Evolutionary conservation across 306 rosid genomes (phyloP), one percentile per base, ranked within the genome.

Genomic region (Astragalus glycyphyllos): DNA sequence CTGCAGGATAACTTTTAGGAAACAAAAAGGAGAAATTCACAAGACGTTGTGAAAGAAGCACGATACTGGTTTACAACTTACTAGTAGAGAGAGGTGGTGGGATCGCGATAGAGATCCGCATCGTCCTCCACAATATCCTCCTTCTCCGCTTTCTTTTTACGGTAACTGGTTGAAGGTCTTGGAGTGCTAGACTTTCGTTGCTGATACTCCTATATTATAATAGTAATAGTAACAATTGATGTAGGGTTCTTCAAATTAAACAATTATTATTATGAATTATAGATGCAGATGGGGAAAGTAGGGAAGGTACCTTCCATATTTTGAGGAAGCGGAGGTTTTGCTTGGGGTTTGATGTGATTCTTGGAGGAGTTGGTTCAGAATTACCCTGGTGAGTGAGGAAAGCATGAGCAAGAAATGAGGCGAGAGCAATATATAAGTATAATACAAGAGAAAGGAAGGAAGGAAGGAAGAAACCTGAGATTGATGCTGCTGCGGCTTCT

Each of bases 161-260:
- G 88, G 84, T 93, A 93, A 68, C 96, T 87, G 60, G 98, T 93
- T 0, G 98, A 84, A 73, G 92, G 97, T 84, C 84, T 84, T 5
- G 89, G 83, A 37, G 51, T 63, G 61, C 80, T 72, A 26, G 92
- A 84, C 72, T 87, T 81, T 78, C 89, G 74, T 67, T 67, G 81
- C 79, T 90, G 97, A 67, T 82, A 87, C 8, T 89, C 96, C 98
- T 93, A 23, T 0, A 37, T n/a, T 2, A 26, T 8, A 4, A 12
- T 2, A 20, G 5, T 3, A 4, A 6, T 54, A n/a, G 4, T 11
- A 20, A 20, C 20, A 11, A 55, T 14, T n/a, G 26, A 17, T 6
- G n/a, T 9, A 41, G 4, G 5, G 20, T 0, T 35, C 10, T 40
- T 40, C 9, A 23, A n/a, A 46, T 46, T 46, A 11, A 41, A 41